Percentiles rank a stretch among this genome's conserved stretches.
phyloP scores from a whole-genome alignment of 2,329 filamentous ascomycete species.

The Sodiomyces alkalinus region DNA sequence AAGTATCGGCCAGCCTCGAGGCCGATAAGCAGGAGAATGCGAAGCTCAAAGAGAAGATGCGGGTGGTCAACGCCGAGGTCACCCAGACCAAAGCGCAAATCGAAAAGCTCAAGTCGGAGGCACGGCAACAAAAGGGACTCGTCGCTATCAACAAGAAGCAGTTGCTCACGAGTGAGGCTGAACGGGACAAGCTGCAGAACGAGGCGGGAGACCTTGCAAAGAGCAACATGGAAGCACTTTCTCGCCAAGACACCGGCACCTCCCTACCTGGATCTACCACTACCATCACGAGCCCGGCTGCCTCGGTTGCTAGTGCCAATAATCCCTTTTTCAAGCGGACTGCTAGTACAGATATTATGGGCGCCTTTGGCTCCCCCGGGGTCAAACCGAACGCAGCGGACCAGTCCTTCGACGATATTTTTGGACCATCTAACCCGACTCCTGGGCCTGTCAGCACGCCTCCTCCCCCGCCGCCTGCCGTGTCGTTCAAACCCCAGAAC shows the following conservation, averaged over 20 bases:
- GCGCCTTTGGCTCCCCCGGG: constrained; percentile 33
- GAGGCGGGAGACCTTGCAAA: constrained; percentile 59
- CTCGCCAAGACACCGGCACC: constrained; percentile 37
- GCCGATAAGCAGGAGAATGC: constrained; percentile 82
- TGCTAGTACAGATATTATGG: constrained; percentile 44
- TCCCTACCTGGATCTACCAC: constrained; percentile 26
- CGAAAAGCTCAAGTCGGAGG: constrained; percentile 84
- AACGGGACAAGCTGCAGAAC: constrained; percentile 72
- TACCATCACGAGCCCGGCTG: constrained; percentile 54
- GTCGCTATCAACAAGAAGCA: constrained; percentile 99
- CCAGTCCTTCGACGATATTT: constrained; percentile 72
- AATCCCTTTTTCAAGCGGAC: constrained; percentile 87
- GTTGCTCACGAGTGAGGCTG: constrained; percentile 72
- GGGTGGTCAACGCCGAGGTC: constrained; percentile 68
- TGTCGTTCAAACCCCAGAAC: constrained; percentile 47
- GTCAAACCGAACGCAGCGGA: constrained; percentile 36
- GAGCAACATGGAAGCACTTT: constrained; percentile 43
- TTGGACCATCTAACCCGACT: constrained; percentile 50
- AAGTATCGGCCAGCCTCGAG: constrained; percentile 59
- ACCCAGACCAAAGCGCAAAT: constrained; percentile 74
- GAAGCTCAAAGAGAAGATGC: constrained; percentile 74
- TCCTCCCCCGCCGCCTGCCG: constrained; percentile 29
- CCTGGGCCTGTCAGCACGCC: constrained; percentile 25
- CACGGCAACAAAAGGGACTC: constrained; percentile 86
- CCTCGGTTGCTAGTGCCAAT: constrained; percentile 57